Base-by-base conservation (phyloP, 1,139 yeast species). In the Tardiomyces depauwii region DNA sequence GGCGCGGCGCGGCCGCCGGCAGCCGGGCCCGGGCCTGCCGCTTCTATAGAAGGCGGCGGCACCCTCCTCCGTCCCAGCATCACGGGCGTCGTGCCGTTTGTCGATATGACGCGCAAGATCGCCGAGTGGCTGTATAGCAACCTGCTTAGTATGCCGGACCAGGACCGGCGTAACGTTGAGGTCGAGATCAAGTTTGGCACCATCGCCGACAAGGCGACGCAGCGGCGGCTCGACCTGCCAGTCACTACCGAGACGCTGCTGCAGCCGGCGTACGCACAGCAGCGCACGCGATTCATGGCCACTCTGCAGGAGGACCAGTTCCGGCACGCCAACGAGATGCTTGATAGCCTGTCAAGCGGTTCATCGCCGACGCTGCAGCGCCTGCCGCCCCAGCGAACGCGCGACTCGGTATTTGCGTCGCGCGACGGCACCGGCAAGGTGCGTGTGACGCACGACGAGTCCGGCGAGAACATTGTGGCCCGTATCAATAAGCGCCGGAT, bases 81-180 rank as follows among this genome's bases (percentile, higher is more conserved):
- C 19, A 76, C 87, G 1, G 87, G 87, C 11, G 70, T 80, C 1
- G 76, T 82, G 25, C 96, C 96, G 1, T 82, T 85, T 44, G 87
- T 86, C 54, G 91, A 87, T 55, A 70, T 86, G 45, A 83, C 91
- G 2, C 75, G 91, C 56, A 78, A 86, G 39, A 78, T 88, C 6
- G 85, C 94, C 14, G 87, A 83, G 55, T 88, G 96, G 96, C 73
- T 88, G 5, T 88, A 82, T 69, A 89, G 94, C 27, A 82, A 84
- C 52, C 72, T 87, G 47, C 72, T 73, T 41, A 80, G 82, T 38
- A 71, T 86, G 42, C 76, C 76, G 18, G 77, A 76, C 13, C 76
- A 73, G 25, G 75, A 78, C 52, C 71, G 86, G 39, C 73, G 76
- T 48, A 71, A 70, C 56, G 73, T 87, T 18, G 96, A 88, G 65